A percentile compares a stretch with the other conserved stretches of the same genome.
phyloP scores from a whole-genome alignment of 1,139 yeast species.

The Pichiaceae sp. region DNA sequence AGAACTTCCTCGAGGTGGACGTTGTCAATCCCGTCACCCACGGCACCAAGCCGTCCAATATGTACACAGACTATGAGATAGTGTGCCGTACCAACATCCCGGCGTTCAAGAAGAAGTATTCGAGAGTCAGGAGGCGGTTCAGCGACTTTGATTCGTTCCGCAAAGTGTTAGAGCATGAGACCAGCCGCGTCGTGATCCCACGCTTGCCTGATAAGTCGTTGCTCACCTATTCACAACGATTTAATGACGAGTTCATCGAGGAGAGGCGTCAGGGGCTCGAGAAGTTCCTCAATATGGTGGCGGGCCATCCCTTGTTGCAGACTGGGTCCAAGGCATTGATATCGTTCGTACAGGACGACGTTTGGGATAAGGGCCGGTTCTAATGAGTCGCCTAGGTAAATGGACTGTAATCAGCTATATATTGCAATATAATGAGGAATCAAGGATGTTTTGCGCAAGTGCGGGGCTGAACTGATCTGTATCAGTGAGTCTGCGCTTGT shows the following conservation, averaged over 20 bases:
- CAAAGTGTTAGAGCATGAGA: conserved; percentile 54
- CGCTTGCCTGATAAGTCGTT: conserved; percentile 79
- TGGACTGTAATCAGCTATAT: too few relatives aligned
- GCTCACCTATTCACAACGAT: conserved; percentile 54
- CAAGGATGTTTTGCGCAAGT: too few relatives aligned
- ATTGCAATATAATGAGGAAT: too few relatives aligned
- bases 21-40: conserved; percentile 78
- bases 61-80: conserved; percentile 85
- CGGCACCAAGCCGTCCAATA: conserved; percentile 46
- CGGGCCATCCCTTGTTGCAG: conserved; percentile 90
- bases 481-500: too few relatives aligned
- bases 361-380: conserved; percentile 48
- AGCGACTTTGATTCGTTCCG: conserved; percentile 83
- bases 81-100: conserved; percentile 85
- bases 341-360: conserved; percentile 82
- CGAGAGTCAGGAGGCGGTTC: conserved; percentile 77
- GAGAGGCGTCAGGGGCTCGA: conserved; percentile 79
- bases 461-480: too few relatives aligned
- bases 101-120: conserved; percentile 59
- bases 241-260: conserved; percentile 78
- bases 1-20: conserved; percentile 87
- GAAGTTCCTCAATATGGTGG: conserved; percentile 68
- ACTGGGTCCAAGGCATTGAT: conserved; percentile 79
- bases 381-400: too few relatives aligned
- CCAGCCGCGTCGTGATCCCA: conserved; percentile 75